These are phyloP conservation scores for Suillus bovinus DNA, from an alignment of 768 basidiomycete species.

Conservation along the genomic window DNA sequence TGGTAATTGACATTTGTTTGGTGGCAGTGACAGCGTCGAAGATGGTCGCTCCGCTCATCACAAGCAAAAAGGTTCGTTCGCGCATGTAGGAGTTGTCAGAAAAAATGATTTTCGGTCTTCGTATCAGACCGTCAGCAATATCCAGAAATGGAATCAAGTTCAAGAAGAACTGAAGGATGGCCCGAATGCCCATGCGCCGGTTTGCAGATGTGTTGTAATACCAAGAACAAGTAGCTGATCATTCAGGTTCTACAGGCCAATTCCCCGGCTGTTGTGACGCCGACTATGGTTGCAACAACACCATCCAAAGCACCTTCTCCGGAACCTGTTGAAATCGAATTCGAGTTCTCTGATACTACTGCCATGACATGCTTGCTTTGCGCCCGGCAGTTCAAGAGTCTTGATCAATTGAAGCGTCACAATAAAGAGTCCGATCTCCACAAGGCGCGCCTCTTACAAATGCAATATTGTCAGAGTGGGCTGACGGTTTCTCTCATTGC, in stretches of 20 bases:
- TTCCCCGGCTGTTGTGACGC: constrained; percentile 9
- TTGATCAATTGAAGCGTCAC: constrained; percentile 86
- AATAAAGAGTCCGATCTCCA: constrained; percentile 94
- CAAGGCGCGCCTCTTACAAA: constrained; percentile 63
- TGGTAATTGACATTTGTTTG: constrained; percentile 11
- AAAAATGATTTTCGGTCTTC: constrained; percentile 8
- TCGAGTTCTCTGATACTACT: constrained; percentile 79
- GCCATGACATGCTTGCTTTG: constrained; percentile 87
- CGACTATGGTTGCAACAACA: constrained; percentile 16
- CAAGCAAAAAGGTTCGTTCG: constrained; percentile 74
- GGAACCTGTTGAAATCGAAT: constrained; percentile 55
- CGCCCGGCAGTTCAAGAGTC: constrained; percentile 86
- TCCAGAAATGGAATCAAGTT: constrained; percentile 96
- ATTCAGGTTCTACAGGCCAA: constrained; percentile 16
- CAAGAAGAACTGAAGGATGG: constrained; percentile 79
- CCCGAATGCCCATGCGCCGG: constrained; percentile 26
- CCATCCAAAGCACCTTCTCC: constrained; percentile 36
- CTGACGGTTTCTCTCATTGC: constrained; percentile 33
- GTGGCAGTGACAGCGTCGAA: constrained; percentile 49
- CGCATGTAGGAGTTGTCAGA: neutral
- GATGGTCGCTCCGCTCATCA: constrained; percentile 79
- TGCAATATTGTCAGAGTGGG: constrained; percentile 22
- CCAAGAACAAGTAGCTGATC: constrained; percentile 10
- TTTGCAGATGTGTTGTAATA: constrained; percentile 18
- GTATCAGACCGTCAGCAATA: constrained; percentile 79